Conservation (phyloP, 225 moss, liverwort and hornwort species). For the Marchantia paleacea region DNA sequence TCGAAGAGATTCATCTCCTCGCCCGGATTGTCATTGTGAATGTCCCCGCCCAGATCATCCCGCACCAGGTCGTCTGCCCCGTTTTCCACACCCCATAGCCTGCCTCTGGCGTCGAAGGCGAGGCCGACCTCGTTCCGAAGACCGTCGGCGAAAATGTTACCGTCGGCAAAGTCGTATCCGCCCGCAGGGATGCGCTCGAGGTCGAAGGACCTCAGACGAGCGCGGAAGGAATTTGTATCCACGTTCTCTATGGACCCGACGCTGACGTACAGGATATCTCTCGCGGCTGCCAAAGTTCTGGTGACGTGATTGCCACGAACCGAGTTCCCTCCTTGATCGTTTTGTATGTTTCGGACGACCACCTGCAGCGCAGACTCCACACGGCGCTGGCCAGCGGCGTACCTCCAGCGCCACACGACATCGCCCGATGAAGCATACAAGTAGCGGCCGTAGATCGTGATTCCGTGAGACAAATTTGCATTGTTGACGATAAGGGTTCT, state of each 20-base stretch:
- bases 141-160: conserved; percentile 33
- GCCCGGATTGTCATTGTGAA: conserved; percentile 38
- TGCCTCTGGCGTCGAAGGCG: conserved; percentile 27
- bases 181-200: conserved; percentile 21
- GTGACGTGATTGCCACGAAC: conserved; percentile 7
- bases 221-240: conserved; percentile 34
- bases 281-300: conserved; percentile 23
- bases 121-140: conserved; percentile 47
- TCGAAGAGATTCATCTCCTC: conserved; percentile 48
- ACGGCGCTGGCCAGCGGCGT: conserved; percentile 29
- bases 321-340: not conserved
- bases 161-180: conserved; percentile 28
- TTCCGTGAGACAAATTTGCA: conserved; percentile 33
- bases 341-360: conserved; percentile 15
- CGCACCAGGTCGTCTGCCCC: conserved; percentile 31
- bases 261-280: conserved; percentile 31
- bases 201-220: conserved; percentile 36
- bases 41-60: conserved; percentile 42
- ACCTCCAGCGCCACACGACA: conserved; percentile 43
- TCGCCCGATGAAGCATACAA: conserved; percentile 36
- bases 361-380: conserved; percentile 8
- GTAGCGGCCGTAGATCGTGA: conserved; percentile 17
- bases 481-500: conserved; percentile 28
- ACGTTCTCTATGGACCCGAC: conserved; percentile 38
- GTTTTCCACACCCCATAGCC: conserved; percentile 49